phyloP scores from a whole-genome alignment of 257 asterid species.

The Nicotiana obtusifolia region DNA sequence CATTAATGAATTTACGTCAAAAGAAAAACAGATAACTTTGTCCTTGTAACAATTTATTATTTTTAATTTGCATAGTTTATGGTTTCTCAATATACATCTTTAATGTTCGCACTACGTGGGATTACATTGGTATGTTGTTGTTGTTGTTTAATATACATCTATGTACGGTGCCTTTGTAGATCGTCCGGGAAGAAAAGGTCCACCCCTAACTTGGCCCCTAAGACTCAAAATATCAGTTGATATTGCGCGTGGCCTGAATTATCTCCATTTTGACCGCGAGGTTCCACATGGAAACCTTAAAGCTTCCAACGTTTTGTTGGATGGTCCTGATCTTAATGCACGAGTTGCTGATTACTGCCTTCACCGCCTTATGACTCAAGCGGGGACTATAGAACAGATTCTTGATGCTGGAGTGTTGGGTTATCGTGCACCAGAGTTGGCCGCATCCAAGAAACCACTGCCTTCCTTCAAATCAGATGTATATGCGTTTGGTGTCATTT shows the following conservation, averaged over 20 bases:
- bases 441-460: constrained; percentile 70
- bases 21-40: background rate
- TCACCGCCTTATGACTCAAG: constrained; percentile 94
- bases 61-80: background rate
- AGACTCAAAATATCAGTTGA: constrained; percentile 95
- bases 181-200: constrained; percentile 88
- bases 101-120: background rate
- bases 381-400: constrained; percentile 84
- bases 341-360: constrained; percentile 89
- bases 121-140: too few relatives aligned
- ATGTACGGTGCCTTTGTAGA: constrained; percentile 34
- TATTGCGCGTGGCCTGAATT: constrained; percentile 94
- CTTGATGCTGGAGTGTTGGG: constrained; percentile 94
- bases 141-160: background rate
- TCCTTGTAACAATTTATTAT: background rate
- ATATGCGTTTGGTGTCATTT: constrained; percentile 80
- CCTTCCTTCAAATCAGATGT: constrained; percentile 95
- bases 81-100: background rate
- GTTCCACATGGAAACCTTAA: constrained; percentile 95
- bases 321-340: constrained; percentile 81
- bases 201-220: constrained; percentile 75
- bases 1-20: background rate
- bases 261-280: constrained; percentile 97
- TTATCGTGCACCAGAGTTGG: constrained; percentile 93
- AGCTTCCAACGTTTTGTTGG: constrained; percentile 77